phyloP scores from a whole-genome alignment of 2,329 filamentous ascomycete genomes.

The Colletotrichum karsti region DNA sequence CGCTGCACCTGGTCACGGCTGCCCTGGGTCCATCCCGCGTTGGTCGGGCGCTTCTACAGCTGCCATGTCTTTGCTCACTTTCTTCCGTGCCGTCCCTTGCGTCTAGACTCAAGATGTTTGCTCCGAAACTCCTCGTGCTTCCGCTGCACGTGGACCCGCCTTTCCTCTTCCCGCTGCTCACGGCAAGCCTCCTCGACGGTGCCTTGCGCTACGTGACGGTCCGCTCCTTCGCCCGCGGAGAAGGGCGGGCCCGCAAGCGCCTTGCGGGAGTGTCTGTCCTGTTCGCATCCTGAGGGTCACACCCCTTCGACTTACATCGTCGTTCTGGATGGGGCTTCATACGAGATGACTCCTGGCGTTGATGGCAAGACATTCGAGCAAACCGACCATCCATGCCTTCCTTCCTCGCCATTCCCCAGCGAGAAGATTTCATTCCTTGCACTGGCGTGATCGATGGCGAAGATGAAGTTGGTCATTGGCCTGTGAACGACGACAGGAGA shows the following conservation, averaged over 20 bases:
- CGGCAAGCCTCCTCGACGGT: not conserved
- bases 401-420: not conserved
- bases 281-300: not conserved
- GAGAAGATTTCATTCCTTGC: not conserved
- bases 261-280: not conserved
- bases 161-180: not conserved
- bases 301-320: not conserved
- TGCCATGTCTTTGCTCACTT: not conserved
- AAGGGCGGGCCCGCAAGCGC: not conserved
- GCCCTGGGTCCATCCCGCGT: not conserved
- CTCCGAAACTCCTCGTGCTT: not conserved
- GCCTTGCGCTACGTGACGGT: not conserved
- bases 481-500: not conserved
- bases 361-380: not conserved
- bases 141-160: not conserved
- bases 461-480: not conserved
- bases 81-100: not conserved
- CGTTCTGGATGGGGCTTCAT: not conserved
- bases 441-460: not conserved
- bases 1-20: conserved; percentile 11
- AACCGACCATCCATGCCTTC: not conserved
- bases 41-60: not conserved
- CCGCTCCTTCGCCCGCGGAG: not conserved
- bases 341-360: not conserved
- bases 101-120: not conserved